phyloP scores from a whole-genome alignment of 805 yeast species.

The Myxozyma melibiosi region DNA sequence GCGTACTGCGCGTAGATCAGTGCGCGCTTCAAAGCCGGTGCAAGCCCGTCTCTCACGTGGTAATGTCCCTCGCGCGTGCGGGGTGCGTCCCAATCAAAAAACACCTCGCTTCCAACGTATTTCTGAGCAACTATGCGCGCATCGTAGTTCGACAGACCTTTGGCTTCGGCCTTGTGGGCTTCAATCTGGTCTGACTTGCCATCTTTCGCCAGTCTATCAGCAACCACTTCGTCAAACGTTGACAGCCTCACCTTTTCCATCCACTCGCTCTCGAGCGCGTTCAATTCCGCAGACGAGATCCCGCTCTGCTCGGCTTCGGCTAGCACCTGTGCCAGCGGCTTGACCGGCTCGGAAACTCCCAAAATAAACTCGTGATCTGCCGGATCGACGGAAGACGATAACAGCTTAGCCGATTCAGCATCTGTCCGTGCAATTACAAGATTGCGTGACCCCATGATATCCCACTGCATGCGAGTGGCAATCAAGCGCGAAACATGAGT shows the following conservation, averaged over 20 bases:
- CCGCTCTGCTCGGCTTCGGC: slow-evolving; percentile 50
- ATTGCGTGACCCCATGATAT: slow-evolving; percentile 61
- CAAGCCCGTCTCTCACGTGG: slow-evolving; percentile 53
- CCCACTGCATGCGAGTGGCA: slow-evolving; percentile 67
- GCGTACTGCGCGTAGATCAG: slow-evolving; percentile 59
- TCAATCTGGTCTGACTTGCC: slow-evolving; percentile 37
- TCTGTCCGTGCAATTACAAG: slow-evolving; percentile 64
- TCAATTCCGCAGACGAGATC: slow-evolving; percentile 42
- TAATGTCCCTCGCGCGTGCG: slow-evolving; percentile 61
- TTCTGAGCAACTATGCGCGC: slow-evolving; percentile 35
- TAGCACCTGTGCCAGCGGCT: slow-evolving; percentile 52
- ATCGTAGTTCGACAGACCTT: slow-evolving; percentile 39
- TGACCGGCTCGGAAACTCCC: slow-evolving; percentile 47
- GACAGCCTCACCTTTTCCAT: slow-evolving; percentile 45
- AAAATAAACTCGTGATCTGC: slow-evolving; percentile 58
- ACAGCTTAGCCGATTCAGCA: slow-evolving; percentile 56
- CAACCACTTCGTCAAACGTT: slow-evolving; percentile 50
- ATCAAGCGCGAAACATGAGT: slow-evolving; percentile 57
- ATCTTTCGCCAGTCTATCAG: slow-evolving; percentile 30
- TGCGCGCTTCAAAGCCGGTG: slow-evolving; percentile 57
- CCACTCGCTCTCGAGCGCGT: slow-evolving; percentile 53
- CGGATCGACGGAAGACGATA: slow-evolving; percentile 57
- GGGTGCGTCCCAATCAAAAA: slow-evolving; percentile 63
- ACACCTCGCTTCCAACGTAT: slow-evolving; percentile 42
- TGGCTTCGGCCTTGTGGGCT: slow-evolving; percentile 36